Conservation (phyloP, 371 early-diverging fungal species). For the Mucor velutinosus region DNA sequence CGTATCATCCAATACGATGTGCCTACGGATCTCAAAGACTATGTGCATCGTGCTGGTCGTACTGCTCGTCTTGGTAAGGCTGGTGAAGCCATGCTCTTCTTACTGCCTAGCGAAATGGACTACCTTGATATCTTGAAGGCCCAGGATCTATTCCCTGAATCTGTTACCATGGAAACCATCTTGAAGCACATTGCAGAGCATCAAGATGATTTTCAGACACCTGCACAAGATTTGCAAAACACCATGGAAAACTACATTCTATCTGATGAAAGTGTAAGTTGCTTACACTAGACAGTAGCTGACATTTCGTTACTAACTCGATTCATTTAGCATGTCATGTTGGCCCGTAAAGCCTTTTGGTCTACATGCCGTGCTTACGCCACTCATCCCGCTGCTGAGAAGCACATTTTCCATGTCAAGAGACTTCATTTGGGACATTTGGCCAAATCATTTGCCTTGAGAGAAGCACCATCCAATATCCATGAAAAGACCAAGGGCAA, state of each 20-base stretch:
- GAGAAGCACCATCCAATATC: constrained; percentile 81
- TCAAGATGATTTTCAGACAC: constrained; percentile 53
- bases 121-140: constrained; percentile 79
- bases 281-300: not conserved
- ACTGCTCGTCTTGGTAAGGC: constrained; percentile 95
- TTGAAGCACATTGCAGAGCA: constrained; percentile 45
- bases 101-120: constrained; percentile 87
- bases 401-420: constrained; percentile 90
- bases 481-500: constrained; percentile 44
- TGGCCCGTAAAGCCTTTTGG: constrained; percentile 81
- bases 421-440: constrained; percentile 94
- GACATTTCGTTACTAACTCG: not conserved
- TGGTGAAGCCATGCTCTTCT: constrained; percentile 83
- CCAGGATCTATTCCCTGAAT: constrained; percentile 62
- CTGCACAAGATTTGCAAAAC: constrained; percentile 68
- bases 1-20: constrained; percentile 97
- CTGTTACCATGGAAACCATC: constrained; percentile 52
- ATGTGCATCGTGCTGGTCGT: constrained; percentile 98
- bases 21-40: constrained; percentile 92
- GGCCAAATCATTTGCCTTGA: constrained; percentile 94
- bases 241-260: constrained; percentile 65
- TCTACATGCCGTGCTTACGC: constrained; percentile 94
- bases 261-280: constrained; percentile 54
- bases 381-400: constrained; percentile 82
- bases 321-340: constrained; percentile 53